Conservation (phyloP, 2,329 filamentous ascomycete genomes). For the Dothiorella sarmentorum region DNA sequence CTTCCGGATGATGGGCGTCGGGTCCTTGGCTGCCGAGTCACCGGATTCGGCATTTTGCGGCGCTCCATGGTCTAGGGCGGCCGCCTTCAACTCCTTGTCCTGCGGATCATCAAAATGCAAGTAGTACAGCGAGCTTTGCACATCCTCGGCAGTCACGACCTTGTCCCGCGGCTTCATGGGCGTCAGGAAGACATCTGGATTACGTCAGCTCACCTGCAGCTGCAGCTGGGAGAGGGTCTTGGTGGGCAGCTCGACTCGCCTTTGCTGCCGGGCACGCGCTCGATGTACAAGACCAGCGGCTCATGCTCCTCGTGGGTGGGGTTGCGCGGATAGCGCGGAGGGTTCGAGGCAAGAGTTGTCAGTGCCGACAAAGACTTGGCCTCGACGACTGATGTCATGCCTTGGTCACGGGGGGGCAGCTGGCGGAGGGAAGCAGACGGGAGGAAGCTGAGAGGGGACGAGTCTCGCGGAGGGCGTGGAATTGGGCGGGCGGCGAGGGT, state of each 20-base stretch:
- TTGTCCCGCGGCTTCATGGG: conserved; percentile 85
- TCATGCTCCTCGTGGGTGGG: conserved; percentile 66
- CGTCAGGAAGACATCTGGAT: conserved; percentile 81
- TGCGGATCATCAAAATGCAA: conserved; percentile 72
- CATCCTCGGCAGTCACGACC: conserved; percentile 82
- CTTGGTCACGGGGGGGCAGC: not conserved
- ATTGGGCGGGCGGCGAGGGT: not conserved
- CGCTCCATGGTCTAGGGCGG: not conserved
- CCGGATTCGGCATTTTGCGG: not conserved
- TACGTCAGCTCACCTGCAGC: conserved; percentile 12
- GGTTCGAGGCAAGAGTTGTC: conserved; percentile 77
- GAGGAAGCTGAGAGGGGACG: not conserved
- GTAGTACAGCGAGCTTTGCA: conserved; percentile 86
- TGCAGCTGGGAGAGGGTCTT: conserved; percentile 15
- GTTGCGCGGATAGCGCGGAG: conserved; percentile 79
- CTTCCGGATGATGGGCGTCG: conserved; percentile 14
- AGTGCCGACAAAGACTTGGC: conserved; percentile 79
- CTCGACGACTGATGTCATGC: conserved; percentile 53
- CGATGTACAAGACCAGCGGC: conserved; percentile 83
- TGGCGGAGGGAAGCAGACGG: not conserved
- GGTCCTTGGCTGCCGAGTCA: not conserved
- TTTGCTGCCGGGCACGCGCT: conserved; percentile 85
- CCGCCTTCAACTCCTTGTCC: conserved; percentile 23
- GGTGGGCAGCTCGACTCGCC: conserved; percentile 42
- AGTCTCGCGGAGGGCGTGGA: not conserved